These are phyloP conservation scores for Ganoderma resinaceum DNA, from an alignment of 1,284 basidiomycete species.

Conservation along the genomic window DNA sequence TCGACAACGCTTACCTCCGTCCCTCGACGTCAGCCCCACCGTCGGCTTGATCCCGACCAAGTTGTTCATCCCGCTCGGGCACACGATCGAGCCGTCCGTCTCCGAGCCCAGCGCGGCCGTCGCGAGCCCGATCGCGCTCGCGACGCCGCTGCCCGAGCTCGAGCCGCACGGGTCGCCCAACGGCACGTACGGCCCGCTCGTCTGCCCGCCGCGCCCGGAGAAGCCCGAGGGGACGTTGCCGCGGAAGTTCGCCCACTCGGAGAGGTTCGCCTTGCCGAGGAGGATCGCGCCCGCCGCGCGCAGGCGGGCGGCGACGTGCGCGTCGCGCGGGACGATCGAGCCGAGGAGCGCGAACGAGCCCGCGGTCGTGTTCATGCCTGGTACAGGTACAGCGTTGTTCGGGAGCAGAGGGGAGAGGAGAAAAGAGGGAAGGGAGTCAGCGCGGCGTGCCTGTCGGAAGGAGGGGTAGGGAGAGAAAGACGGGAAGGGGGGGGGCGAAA, in stretches of 20 bases:
- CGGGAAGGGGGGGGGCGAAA: not conserved
- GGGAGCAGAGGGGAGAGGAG: not conserved
- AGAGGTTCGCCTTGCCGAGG: conserved; percentile 45
- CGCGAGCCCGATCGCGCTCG: conserved; percentile 67
- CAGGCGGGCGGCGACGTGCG: conserved; percentile 45
- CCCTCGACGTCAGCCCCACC: conserved; percentile 67
- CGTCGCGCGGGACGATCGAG: conserved; percentile 50
- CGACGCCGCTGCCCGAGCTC: conserved; percentile 71
- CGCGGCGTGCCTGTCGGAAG: not conserved
- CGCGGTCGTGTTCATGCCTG: conserved; percentile 69
- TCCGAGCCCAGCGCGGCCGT: conserved; percentile 69
- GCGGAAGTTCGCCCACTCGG: conserved; percentile 40
- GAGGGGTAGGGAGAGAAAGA: not conserved
- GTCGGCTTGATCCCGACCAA: conserved; percentile 64
- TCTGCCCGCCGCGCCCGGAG: conserved; percentile 50
- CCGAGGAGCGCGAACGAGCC: conserved; percentile 51
- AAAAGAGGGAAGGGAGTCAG: not conserved
- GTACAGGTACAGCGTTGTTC: conserved; percentile 51
- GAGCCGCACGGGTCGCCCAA: conserved; percentile 53
- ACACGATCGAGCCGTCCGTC: conserved; percentile 71
- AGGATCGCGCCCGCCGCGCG: conserved; percentile 53
- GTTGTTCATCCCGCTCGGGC: conserved; percentile 51
- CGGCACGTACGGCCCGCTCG: conserved; percentile 47
- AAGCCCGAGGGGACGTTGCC: conserved; percentile 44
- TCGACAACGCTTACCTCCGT: conserved; percentile 52